Evolutionary conservation across 441 rosid genomes (phyloP).

Genomic region (Corymbia citriodora): DNA sequence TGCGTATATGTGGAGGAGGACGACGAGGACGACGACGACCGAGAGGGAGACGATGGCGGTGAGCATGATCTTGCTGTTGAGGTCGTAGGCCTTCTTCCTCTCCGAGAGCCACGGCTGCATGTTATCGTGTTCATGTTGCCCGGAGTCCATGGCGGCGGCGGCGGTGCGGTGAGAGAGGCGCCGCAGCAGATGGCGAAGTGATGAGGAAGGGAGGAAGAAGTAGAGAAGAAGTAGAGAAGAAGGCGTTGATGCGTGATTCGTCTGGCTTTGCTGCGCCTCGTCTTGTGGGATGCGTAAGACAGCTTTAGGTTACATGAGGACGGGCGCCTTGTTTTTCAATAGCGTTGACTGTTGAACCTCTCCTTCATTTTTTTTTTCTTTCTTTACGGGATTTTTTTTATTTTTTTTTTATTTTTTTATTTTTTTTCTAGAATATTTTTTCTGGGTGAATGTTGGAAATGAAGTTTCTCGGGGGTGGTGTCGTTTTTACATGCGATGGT

Average conservation of each 20-base stretch:
- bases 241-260: neutral
- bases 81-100: slow-evolving; percentile 10
- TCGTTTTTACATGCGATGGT: neutral
- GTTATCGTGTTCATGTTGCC: no score
- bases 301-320: neutral
- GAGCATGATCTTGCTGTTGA: slow-evolving; percentile 45
- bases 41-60: slow-evolving; percentile 37
- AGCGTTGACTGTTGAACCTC: slow-evolving; percentile 22
- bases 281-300: neutral
- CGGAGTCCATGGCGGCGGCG: neutral
- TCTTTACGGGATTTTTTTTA: neutral
- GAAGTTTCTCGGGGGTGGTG: neutral
- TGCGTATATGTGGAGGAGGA: slow-evolving; percentile 37
- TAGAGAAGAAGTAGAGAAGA: neutral
- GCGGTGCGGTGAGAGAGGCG: neutral
- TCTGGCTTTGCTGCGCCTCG: neutral
- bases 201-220: neutral
- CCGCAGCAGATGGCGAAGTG: neutral
- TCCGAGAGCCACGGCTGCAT: neutral
- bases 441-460: neutral
- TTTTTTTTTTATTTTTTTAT: neutral
- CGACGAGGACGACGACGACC: slow-evolving; percentile 28
- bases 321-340: neutral
- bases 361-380: neutral
- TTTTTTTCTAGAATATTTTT: no score